These are phyloP conservation scores for Tritrichomonas foetus DNA, from an alignment of 208 protist genomes.

Conservation along the genomic window DNA sequence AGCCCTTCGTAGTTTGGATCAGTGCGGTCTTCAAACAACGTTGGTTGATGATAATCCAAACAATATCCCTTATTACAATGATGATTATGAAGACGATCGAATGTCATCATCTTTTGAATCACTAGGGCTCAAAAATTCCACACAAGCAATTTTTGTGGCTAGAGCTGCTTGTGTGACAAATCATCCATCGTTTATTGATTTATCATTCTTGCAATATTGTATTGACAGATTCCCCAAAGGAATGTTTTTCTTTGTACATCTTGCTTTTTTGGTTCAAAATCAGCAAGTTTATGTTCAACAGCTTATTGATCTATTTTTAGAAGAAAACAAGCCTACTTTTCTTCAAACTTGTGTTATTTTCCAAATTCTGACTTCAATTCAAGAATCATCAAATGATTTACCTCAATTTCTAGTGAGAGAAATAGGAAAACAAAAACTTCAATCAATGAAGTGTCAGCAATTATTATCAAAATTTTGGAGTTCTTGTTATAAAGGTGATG, in stretches of 20 bases:
- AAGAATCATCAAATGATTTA: constrained; percentile 20
- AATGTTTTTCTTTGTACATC: neutral
- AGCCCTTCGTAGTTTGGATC: neutral
- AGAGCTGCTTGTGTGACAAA: neutral
- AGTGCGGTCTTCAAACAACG: too few species aligned
- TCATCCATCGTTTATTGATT: neutral
- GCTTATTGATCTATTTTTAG: neutral
- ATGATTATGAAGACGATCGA: neutral
- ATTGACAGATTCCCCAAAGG: neutral
- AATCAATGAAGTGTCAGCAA: neutral
- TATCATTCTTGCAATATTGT: neutral
- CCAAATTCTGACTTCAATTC: neutral
- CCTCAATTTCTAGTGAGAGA: neutral
- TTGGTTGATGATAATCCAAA: neutral
- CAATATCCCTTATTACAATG: neutral
- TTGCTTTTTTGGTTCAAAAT: neutral
- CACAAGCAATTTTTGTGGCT: neutral
- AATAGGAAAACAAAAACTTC: neutral
- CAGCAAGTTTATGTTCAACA: neutral
- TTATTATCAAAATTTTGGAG: neutral
- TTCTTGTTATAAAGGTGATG: neutral
- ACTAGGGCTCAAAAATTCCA: neutral
- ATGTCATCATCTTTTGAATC: neutral
- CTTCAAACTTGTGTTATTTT: neutral
- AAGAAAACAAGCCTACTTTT: neutral